These are phyloP conservation scores for Sabuloglossum arenarium DNA, from an alignment of 495 filamentous ascomycete species.

Conservation along the genomic window DNA sequence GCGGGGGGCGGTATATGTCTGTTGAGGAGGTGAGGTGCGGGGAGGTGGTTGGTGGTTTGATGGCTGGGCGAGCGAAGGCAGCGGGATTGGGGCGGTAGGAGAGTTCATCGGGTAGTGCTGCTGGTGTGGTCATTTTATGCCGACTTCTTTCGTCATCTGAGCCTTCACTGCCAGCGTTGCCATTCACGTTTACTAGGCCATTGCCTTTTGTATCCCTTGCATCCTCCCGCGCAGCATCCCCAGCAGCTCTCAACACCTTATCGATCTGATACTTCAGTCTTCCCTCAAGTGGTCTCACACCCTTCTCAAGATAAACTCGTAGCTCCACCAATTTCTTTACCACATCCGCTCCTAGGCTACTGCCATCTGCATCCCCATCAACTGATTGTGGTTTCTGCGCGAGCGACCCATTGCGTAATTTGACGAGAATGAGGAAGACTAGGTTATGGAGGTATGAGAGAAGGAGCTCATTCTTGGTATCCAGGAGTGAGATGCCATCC, in stretches of 20 bases:
- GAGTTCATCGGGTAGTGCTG: constrained; percentile 29
- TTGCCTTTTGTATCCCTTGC: constrained; percentile 12
- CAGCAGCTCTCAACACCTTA: constrained; percentile 70
- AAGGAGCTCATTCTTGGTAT: constrained; percentile 84
- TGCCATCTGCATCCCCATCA: background rate
- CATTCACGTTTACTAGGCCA: constrained; percentile 14
- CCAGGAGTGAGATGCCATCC: constrained; percentile 83
- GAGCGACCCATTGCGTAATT: constrained; percentile 35
- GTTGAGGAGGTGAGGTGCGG: constrained; percentile 39
- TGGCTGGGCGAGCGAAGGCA: constrained; percentile 27
- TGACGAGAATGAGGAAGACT: constrained; percentile 69
- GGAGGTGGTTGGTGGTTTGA: constrained; percentile 22
- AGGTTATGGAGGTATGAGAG: constrained; percentile 91
- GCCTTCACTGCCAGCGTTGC: constrained; percentile 9
- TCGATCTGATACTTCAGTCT: constrained; percentile 75
- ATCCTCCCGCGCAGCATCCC: constrained; percentile 33
- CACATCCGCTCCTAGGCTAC: constrained; percentile 20
- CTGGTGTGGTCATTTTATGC: background rate
- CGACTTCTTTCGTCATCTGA: constrained; percentile 9
- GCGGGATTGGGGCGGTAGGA: constrained; percentile 45
- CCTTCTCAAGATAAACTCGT: constrained; percentile 73
- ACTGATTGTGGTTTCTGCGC: background rate
- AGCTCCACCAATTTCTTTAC: constrained; percentile 71
- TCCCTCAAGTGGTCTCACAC: constrained; percentile 70
- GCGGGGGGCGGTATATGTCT: constrained; percentile 66